Conservation (phyloP, 352 stramenopile genomes). For the Blastocystis sp. region DNA sequence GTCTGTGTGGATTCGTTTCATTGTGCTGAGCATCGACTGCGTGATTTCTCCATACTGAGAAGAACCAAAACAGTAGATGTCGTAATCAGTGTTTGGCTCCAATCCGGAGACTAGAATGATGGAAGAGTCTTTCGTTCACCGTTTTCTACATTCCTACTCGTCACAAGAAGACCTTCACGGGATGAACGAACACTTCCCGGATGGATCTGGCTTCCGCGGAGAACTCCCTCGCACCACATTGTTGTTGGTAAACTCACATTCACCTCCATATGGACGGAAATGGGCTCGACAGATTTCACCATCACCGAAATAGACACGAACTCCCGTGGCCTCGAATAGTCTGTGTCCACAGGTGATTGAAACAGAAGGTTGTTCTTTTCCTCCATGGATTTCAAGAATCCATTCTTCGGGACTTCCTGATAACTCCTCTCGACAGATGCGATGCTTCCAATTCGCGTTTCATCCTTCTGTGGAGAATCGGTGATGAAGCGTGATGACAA, state of each 20-base stretch:
- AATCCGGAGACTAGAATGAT: background rate
- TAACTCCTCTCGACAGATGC: no score
- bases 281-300: background rate
- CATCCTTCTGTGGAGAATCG: no score
- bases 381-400: no score
- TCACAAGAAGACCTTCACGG: background rate
- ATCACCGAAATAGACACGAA: no score
- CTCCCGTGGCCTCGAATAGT: no score
- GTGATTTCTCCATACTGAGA: constrained; percentile 3
- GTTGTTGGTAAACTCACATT: background rate
- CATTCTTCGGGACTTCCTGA: no score
- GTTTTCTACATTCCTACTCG: background rate
- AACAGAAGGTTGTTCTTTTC: no score
- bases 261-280: background rate
- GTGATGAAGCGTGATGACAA: no score
- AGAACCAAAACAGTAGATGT: background rate
- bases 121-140: background rate
- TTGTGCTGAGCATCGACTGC: background rate
- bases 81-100: background rate
- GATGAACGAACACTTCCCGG: background rate
- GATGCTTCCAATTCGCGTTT: no score
- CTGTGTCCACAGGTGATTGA: no score
- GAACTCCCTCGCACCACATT: background rate
- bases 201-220: background rate
- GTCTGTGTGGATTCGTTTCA: constrained; percentile 8